phyloP scores from a whole-genome alignment of 331 rosid genomes.

The Telfairia occidentalis region DNA sequence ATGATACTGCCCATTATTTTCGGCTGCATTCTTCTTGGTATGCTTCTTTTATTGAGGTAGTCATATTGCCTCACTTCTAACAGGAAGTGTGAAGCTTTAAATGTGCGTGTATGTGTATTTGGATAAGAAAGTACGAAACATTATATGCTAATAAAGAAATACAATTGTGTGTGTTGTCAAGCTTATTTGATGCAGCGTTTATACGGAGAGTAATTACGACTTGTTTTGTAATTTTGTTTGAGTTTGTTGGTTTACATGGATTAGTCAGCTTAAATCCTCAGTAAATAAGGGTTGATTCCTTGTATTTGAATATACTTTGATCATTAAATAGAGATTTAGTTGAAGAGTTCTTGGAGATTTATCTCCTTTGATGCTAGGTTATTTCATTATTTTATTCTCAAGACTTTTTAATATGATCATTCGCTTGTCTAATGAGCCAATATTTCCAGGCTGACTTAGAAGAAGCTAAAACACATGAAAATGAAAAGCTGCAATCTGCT shows the following conservation, averaged over 20 bases:
- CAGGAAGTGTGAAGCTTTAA: neutral
- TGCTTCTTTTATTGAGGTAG: neutral
- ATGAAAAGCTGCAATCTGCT: constrained; percentile 66
- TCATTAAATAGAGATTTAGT: neutral
- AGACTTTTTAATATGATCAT: neutral
- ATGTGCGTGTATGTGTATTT: neutral
- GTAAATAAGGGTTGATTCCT: neutral
- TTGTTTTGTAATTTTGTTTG: neutral
- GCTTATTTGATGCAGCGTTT: neutral
- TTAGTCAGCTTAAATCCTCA: neutral
- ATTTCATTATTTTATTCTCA: neutral
- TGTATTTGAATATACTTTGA: neutral
- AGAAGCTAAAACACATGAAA: constrained; percentile 83
- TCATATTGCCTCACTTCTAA: neutral
- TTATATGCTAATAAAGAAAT: neutral
- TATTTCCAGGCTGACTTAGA: constrained; percentile 66
- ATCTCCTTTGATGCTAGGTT: neutral
- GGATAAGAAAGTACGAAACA: neutral
- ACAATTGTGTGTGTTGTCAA: neutral
- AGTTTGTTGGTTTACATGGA: neutral
- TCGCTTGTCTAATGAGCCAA: constrained; percentile 8
- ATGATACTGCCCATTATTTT: neutral
- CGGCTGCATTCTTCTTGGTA: neutral
- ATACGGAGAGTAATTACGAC: too few species aligned
- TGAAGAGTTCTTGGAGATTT: neutral